Percentiles rank a stretch among this genome's conserved stretches.
Conservation (phyloP, 164 flowering plant species). For the Brasenia schreberi region DNA sequence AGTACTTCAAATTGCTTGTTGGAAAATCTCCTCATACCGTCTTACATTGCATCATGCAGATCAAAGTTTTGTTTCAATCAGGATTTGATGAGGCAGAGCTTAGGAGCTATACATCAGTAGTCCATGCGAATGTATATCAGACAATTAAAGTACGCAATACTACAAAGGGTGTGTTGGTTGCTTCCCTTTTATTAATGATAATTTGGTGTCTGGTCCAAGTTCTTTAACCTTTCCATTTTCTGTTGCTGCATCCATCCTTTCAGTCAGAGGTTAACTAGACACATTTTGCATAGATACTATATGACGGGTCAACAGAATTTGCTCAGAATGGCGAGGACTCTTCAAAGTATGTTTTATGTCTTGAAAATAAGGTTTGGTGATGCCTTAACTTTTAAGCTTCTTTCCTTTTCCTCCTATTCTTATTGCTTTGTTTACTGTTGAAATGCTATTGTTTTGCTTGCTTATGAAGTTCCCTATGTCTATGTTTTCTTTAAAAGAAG, state of each 20-base stretch:
- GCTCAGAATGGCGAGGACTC: conserved; percentile 62
- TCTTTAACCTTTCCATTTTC: neutral
- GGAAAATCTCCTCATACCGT: neutral
- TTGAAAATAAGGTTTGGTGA: conserved; percentile 63
- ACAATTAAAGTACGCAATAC: conserved; percentile 96
- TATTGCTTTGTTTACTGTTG: neutral
- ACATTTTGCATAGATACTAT: conserved; percentile 40
- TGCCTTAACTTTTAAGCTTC: conserved; percentile 1
- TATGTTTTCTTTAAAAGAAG: too few species aligned
- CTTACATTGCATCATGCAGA: conserved; percentile 13
- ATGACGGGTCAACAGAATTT: conserved; percentile 83
- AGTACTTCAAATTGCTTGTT: too few species aligned
- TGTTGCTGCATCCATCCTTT: neutral
- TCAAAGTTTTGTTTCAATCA: conserved; percentile 89
- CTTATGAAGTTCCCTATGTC: neutral
- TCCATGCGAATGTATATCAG: conserved; percentile 97
- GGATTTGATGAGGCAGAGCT: conserved; percentile 91
- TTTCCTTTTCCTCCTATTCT: neutral
- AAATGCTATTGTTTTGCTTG: neutral
- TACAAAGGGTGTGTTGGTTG: conserved; percentile 87
- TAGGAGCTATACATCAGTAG: conserved; percentile 73
- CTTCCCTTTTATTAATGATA: conserved; percentile 30
- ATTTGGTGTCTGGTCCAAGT: neutral
- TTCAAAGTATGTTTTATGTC: conserved; percentile 53
- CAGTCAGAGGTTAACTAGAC: neutral